Percentiles rank a stretch among this genome's conserved stretches.
Conservation (phyloP, 352 stramenopile genomes). For the Hyaloperonospora arabidopsidis region DNA sequence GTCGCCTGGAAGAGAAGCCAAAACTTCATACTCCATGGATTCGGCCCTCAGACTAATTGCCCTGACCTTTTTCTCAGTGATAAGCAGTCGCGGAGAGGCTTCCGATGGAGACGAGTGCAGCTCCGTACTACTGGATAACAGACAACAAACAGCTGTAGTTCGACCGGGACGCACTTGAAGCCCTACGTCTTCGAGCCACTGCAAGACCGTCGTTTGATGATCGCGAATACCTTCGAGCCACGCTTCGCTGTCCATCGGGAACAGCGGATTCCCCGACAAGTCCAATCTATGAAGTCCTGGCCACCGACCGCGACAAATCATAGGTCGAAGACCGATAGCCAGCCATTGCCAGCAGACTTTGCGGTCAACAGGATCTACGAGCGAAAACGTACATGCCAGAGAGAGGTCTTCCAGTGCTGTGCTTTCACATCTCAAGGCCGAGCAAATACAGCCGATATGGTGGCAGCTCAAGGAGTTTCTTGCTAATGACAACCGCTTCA, state of each 20-base stretch:
- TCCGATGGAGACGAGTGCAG: slow-evolving; percentile 18
- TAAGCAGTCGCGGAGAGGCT: slow-evolving; percentile 15
- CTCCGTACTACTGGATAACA: slow-evolving; percentile 19
- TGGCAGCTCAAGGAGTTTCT: slow-evolving; percentile 26
- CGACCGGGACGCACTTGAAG: slow-evolving; percentile 2
- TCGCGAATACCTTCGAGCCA: slow-evolving; percentile 23
- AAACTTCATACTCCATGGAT: slow-evolving; percentile 21
- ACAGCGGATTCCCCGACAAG: slow-evolving; percentile 27
- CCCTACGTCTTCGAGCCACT: slow-evolving; percentile 10
- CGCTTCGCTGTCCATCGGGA: slow-evolving; percentile 22
- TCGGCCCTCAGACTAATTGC: slow-evolving; percentile 5
- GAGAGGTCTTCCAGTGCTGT: slow-evolving; percentile 23
- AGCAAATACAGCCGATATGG: slow-evolving; percentile 29
- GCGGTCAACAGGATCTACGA: slow-evolving; percentile 23
- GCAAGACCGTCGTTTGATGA: slow-evolving; percentile 13
- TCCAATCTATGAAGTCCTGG: slow-evolving; percentile 20
- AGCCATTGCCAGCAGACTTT: slow-evolving; percentile 29
- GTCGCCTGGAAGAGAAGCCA: slow-evolving; percentile 11
- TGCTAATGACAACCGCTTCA: slow-evolving; percentile 28
- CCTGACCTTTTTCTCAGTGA: slow-evolving; percentile 22
- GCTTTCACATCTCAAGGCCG: slow-evolving; percentile 19
- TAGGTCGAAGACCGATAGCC: slow-evolving; percentile 20
- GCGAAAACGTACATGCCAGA: slow-evolving; percentile 20
- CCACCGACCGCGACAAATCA: slow-evolving; percentile 1
- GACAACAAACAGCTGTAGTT: slow-evolving; percentile 10